Evolutionary conservation across 345 rosid genomes (phyloP).

Genomic region (Carallia brachiata): DNA sequence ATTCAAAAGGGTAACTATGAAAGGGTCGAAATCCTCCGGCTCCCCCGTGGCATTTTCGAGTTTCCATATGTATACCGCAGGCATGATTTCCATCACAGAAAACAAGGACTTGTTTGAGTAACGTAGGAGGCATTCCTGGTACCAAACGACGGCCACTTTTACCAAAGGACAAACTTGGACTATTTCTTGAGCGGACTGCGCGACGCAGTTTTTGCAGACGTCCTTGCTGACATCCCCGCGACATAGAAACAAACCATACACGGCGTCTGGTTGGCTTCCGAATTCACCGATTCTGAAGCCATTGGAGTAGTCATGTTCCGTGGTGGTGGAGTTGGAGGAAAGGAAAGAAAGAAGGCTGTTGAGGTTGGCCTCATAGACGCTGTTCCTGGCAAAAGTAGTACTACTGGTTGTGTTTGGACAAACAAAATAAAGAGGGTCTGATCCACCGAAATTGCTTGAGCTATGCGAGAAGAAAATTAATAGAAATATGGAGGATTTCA

Average conservation of each 20-base stretch:
- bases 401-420: background rate
- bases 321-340: background rate
- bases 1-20: constrained; percentile 1
- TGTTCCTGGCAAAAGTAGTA: constrained; percentile 12
- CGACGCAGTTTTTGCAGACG: constrained; percentile 20
- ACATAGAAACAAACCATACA: constrained; percentile 21
- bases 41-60: background rate
- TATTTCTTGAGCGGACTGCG: background rate
- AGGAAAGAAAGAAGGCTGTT: constrained; percentile 4
- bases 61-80: background rate
- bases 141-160: constrained; percentile 33
- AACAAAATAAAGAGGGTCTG: background rate
- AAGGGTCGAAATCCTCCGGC: background rate
- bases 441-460: background rate
- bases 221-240: background rate
- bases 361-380: constrained; percentile 22
- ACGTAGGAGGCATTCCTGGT: constrained; percentile 1
- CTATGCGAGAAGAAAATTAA: background rate
- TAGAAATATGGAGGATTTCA: too few species aligned
- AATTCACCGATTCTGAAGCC: background rate
- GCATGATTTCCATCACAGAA: background rate
- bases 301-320: background rate
- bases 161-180: constrained; percentile 17
- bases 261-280: background rate
- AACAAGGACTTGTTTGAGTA: background rate